Conservation (phyloP, 352 stramenopile species). For the Blastocystis sp. region DNA sequence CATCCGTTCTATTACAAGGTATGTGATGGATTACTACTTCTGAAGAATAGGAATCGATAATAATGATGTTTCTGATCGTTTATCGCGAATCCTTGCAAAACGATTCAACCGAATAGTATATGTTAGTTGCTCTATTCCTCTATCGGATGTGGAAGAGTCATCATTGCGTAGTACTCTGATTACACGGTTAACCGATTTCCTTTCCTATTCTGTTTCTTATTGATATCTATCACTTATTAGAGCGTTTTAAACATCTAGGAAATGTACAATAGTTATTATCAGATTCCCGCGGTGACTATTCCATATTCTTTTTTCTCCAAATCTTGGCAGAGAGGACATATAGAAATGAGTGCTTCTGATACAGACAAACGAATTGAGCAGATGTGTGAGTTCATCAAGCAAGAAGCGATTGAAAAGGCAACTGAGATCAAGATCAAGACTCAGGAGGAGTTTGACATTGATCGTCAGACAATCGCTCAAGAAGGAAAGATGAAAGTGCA, state of each 20-base stretch:
- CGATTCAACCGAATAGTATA: constrained; percentile 25
- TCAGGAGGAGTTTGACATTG: constrained; percentile 95
- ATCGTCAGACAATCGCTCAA: constrained; percentile 95
- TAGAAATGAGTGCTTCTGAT: constrained; percentile 75
- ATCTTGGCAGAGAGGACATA: constrained; percentile 48
- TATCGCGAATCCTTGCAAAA: neutral
- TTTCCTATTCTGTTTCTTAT: constrained; percentile 2
- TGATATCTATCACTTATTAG: neutral
- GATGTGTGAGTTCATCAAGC: constrained; percentile 97
- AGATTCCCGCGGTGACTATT: neutral
- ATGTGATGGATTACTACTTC: neutral
- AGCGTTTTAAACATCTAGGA: neutral
- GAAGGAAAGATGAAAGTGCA: constrained; percentile 93
- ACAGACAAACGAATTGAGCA: constrained; percentile 82
- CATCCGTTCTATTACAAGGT: constrained; percentile 8
- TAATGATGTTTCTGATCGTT: constrained; percentile 24
- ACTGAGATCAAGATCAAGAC: constrained; percentile 97
- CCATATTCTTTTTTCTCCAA: neutral
- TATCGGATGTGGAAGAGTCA: constrained; percentile 1
- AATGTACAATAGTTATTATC: neutral
- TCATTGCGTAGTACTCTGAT: neutral
- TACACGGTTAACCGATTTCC: neutral
- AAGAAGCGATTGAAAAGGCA: constrained; percentile 96
- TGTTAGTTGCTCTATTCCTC: constrained; percentile 1
- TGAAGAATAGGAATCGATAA: constrained; percentile 31